A percentile compares a stretch with the other conserved stretches of the same genome.
Conservation (phyloP, 331 rosid genomes). For the Quercus lobata region DNA sequence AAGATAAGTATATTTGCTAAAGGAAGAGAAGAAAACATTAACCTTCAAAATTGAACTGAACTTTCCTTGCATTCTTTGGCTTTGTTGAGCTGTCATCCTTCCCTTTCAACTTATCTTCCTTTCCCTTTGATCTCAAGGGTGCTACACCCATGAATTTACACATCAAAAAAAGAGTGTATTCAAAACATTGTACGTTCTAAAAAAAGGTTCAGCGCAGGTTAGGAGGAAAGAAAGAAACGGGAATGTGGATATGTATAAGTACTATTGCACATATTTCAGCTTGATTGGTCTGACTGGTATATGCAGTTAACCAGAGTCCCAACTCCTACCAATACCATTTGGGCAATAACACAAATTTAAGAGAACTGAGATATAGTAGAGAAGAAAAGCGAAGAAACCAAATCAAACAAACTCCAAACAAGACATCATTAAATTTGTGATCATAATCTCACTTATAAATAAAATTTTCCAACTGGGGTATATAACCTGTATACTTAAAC, state of each 20-base stretch:
- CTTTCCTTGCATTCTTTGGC: constrained; percentile 61
- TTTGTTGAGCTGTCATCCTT: constrained; percentile 71
- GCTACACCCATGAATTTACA: constrained; percentile 21
- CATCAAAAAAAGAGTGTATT: neutral
- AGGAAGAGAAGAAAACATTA: constrained; percentile 2
- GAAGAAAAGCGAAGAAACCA: no score
- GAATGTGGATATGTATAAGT: no score
- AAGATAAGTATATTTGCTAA: neutral
- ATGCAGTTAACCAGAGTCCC: no score
- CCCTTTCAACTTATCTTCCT: constrained; percentile 67
- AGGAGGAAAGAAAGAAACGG: no score
- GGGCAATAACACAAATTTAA: no score
- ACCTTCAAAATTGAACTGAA: constrained; percentile 76
- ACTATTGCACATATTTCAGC: neutral
- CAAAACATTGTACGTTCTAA: constrained; percentile 10
- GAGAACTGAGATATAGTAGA: no score
- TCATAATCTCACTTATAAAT: no score
- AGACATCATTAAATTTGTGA: no score
- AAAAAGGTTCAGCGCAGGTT: neutral
- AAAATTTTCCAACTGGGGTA: no score
- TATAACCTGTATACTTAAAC: no score
- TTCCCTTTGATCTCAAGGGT: constrained; percentile 47
- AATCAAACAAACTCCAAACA: no score
- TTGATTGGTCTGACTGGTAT: neutral
- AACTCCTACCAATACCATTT: no score